Evolutionary conservation across 2,329 filamentous ascomycete genomes (phyloP).

Genomic region (Gaeumannomyces sp.): DNA sequence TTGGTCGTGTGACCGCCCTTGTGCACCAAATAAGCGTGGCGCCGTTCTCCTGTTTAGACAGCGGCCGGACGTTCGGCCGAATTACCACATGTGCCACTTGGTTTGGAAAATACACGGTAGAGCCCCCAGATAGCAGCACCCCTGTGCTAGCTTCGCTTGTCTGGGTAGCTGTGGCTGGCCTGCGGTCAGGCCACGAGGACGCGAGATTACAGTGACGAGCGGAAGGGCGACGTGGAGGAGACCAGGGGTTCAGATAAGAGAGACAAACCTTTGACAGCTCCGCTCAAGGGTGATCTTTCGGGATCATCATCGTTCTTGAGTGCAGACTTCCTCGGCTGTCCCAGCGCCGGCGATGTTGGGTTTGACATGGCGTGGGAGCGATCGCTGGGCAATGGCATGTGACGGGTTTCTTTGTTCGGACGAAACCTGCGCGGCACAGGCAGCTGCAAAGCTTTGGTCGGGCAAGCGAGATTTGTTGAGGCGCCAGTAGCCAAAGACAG

Average conservation of each 20-base stretch:
- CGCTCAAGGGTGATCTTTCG: slow-evolving; percentile 30
- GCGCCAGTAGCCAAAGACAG: neutral
- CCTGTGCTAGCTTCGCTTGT: neutral
- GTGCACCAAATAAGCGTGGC: neutral
- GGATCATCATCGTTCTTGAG: slow-evolving; percentile 36
- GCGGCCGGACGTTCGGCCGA: slow-evolving; percentile 2
- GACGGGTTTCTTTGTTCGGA: neutral
- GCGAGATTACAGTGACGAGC: neutral
- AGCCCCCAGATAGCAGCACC: no score
- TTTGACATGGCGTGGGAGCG: slow-evolving; percentile 9
- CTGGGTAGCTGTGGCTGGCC: neutral
- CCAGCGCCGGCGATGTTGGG: slow-evolving; percentile 11
- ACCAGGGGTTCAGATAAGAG: slow-evolving; percentile 14
- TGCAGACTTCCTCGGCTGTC: slow-evolving; percentile 21
- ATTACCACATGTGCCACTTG: neutral
- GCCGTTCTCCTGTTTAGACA: neutral
- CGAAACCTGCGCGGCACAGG: neutral
- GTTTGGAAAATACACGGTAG: neutral
- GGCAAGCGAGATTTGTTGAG: neutral
- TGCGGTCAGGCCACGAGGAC: neutral
- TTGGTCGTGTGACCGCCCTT: neutral
- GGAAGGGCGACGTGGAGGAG: neutral
- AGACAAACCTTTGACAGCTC: slow-evolving; percentile 38
- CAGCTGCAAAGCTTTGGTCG: neutral
- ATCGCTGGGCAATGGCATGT: neutral